Conservation (phyloP, 2,329 filamentous ascomycete species). For the Xylaria multiplex region DNA sequence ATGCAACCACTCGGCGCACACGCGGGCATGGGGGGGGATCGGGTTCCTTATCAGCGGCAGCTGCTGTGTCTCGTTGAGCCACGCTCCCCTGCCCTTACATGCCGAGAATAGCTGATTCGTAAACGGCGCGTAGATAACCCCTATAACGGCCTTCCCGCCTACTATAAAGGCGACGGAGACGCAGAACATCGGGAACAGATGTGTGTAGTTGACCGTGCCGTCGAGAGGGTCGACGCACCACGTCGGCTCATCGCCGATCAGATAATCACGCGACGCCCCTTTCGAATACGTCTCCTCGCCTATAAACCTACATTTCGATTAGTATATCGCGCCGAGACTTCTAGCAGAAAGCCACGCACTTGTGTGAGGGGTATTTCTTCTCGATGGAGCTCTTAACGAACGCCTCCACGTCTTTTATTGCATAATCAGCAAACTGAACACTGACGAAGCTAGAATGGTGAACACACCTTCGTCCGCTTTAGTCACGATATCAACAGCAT, state of each 20-base stretch:
- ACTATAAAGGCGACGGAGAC: conserved; percentile 78
- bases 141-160: conserved; percentile 68
- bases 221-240: conserved; percentile 83
- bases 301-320: conserved; percentile 66
- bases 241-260: conserved; percentile 71
- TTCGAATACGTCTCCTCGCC: conserved; percentile 81
- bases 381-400: conserved; percentile 72
- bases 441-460: background rate
- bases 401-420: conserved; percentile 70
- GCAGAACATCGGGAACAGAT: conserved; percentile 84
- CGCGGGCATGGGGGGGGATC: conserved; percentile 67
- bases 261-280: conserved; percentile 72
- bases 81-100: conserved; percentile 72
- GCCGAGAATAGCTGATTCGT: conserved; percentile 75
- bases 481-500: conserved; percentile 80
- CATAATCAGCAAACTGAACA: background rate
- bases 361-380: conserved; percentile 71
- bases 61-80: conserved; percentile 70
- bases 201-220: conserved; percentile 84
- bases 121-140: conserved; percentile 78
- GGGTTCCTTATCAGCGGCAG: conserved; percentile 73
- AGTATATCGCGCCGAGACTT: background rate
- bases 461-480: conserved; percentile 75
- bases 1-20: conserved; percentile 75
- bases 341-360: conserved; percentile 57